Conservation (phyloP, 179 eudicot genomes). For the Silene vulgaris region DNA sequence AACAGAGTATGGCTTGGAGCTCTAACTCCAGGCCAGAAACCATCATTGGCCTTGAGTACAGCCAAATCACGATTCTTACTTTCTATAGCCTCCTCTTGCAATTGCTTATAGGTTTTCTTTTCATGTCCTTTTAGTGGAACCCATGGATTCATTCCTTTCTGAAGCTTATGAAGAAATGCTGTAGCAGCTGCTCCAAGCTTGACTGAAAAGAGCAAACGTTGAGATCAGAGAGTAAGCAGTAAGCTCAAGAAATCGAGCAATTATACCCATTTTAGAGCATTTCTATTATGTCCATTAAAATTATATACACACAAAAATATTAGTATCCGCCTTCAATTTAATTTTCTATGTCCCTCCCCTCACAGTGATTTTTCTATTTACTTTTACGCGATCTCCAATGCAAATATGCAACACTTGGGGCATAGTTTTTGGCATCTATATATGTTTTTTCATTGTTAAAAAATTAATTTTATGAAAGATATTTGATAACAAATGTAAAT, state of each 20-base stretch:
- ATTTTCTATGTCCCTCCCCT: too few relatives aligned
- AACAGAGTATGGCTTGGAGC: slow-evolving; percentile 78
- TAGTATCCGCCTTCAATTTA: neutral
- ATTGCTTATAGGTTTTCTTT: slow-evolving; percentile 68
- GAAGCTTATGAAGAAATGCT: slow-evolving; percentile 73
- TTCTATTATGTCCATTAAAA: neutral
- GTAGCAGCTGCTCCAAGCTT: slow-evolving; percentile 88
- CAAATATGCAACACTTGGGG: too few relatives aligned
- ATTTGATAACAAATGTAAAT: too few relatives aligned
- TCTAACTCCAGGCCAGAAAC: slow-evolving; percentile 87
- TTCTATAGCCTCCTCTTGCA: slow-evolving; percentile 82
- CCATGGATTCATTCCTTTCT: slow-evolving; percentile 78
- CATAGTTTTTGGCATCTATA: too few relatives aligned
- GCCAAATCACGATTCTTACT: slow-evolving; percentile 82
- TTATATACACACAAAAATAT: too few relatives aligned
- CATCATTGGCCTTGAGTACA: slow-evolving; percentile 75
- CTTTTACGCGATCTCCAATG: neutral
- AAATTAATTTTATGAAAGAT: too few relatives aligned
- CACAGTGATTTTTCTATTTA: neutral
- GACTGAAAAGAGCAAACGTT: slow-evolving; percentile 40
- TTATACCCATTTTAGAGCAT: neutral
- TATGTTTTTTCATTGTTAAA: too few relatives aligned
- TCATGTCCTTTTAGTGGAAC: slow-evolving; percentile 80
- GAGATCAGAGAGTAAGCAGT: slow-evolving; percentile 10
- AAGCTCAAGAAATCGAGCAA: slow-evolving; percentile 8